These are phyloP conservation scores for Didymosphaeria variabile DNA, from an alignment of 2,329 filamentous ascomycete genomes.

Conservation along the genomic window DNA sequence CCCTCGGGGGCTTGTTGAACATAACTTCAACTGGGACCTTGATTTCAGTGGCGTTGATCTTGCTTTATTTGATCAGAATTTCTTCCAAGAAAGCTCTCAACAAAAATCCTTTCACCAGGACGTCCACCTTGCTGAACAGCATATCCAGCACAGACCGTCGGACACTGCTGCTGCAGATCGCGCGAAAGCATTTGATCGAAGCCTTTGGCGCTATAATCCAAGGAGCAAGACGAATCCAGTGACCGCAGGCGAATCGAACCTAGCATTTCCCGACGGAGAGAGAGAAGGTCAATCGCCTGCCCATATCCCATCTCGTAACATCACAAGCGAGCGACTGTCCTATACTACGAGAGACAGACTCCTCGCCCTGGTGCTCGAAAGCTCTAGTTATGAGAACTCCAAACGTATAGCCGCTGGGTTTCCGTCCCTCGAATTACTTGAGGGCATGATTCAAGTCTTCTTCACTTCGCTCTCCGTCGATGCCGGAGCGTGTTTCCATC, in stretches of 20 bases:
- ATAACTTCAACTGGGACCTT: slow-evolving; percentile 56
- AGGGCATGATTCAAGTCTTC: slow-evolving; percentile 69
- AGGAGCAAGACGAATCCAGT: slow-evolving; percentile 36
- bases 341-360: slow-evolving; percentile 64
- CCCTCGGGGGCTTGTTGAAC: slow-evolving; percentile 56
- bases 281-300: slow-evolving; percentile 43
- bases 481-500: slow-evolving; percentile 69
- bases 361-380: slow-evolving; percentile 69
- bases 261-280: slow-evolving; percentile 49
- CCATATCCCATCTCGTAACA: slow-evolving; percentile 47
- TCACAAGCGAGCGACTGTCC: slow-evolving; percentile 53
- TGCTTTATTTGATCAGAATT: slow-evolving; percentile 56
- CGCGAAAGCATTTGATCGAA: slow-evolving; percentile 51
- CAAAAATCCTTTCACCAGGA: slow-evolving; percentile 36
- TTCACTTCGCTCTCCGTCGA: slow-evolving; percentile 65
- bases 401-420: slow-evolving; percentile 67
- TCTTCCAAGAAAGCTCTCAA: slow-evolving; percentile 40
- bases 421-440: slow-evolving; percentile 67
- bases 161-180: slow-evolving; percentile 34
- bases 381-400: slow-evolving; percentile 62
- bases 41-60: slow-evolving; percentile 57
- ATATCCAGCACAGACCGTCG: slow-evolving; percentile 1
- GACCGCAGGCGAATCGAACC: slow-evolving; percentile 45
- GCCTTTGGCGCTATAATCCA: slow-evolving; percentile 57
- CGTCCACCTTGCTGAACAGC: slow-evolving; percentile 26